Percentiles rank a stretch among this genome's conserved stretches.
phyloP scores from a whole-genome alignment of 1,284 basidiomycete genomes.

The Trichosporon coremiiforme region DNA sequence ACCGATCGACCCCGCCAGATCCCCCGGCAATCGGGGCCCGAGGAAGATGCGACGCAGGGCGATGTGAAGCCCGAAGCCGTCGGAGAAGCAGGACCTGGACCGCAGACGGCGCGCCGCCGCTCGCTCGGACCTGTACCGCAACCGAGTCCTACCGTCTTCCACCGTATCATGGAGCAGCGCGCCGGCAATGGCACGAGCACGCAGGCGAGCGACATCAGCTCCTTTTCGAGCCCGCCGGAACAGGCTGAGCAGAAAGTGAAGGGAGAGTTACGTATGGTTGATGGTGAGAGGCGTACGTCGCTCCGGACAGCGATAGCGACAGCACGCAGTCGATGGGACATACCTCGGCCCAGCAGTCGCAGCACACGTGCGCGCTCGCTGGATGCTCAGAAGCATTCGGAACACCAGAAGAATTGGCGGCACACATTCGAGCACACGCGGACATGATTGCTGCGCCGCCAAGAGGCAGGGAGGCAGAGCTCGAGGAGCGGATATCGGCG shows the following conservation, averaged over 20 bases:
- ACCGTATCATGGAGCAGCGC: slow-evolving; percentile 9
- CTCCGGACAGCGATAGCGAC: slow-evolving; percentile 22
- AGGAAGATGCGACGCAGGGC: not conserved
- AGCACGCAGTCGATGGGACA: not conserved
- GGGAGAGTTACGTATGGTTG: slow-evolving; percentile 22
- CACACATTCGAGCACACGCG: slow-evolving; percentile 21
- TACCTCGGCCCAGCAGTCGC: not conserved
- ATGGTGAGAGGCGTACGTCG: slow-evolving; percentile 32
- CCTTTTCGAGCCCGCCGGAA: slow-evolving; percentile 23
- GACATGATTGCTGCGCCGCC: slow-evolving; percentile 16
- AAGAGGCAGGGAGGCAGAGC: not conserved
- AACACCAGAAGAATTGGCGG: not conserved
- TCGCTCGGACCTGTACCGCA: slow-evolving; percentile 30
- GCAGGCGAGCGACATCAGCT: slow-evolving; percentile 19
- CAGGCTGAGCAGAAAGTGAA: slow-evolving; percentile 7
- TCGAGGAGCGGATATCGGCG: slow-evolving; percentile 8
- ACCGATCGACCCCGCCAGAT: slow-evolving; percentile 16
- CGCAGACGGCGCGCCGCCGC: slow-evolving; percentile 20
- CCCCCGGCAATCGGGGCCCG: slow-evolving; percentile 8
- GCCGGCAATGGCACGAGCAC: not conserved
- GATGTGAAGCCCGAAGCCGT: not conserved
- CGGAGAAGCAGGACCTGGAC: slow-evolving; percentile 27
- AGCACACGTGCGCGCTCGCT: slow-evolving; percentile 5
- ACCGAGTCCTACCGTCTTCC: slow-evolving; percentile 27
- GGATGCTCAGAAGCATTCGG: not conserved